Evolutionary conservation across 139 green algal genomes (phyloP), one percentile per base, ranked within the genome.

Genomic region (Tetradesmus lagerheimii): DNA sequence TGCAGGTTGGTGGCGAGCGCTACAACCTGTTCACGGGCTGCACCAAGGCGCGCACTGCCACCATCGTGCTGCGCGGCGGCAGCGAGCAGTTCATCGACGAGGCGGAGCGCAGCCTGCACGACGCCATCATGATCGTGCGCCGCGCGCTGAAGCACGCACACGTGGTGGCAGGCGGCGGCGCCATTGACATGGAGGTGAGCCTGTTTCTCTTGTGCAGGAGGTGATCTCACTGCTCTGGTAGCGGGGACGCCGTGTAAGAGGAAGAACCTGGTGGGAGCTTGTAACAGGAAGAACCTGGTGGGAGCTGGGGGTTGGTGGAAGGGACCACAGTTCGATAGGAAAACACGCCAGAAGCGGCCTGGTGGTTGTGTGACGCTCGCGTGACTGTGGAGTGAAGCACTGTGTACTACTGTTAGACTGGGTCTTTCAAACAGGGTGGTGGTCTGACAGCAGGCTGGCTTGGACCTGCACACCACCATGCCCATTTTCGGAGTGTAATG

Each of bases 21-120:
- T 99, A 97, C 95, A 99, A 99, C 93, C 89, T 99, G 47, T 99
- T 99, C 93, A 99, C 91, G n/a, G 98, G 96, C 31, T 99, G 97
- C 93, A 95, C 96, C 34, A 57, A 94, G 43, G 96, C 97, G 0
- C 95, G 96, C 83, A 99, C 98, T 31, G 95, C 96, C 82, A 99
- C 98, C 35, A 96, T 99, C 31, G 98, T 99, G 90, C 94, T 99
- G 91, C 93, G 98, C 47, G 98, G 98, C 47, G 98, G 98, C 87
- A 96, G 92, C 27, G 98, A 99, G 91, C 96, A 99, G 92, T 99
- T 99, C 94, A 99, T 99, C 89, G 97, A 98, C 66, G 98, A 99
- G 94, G 98, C 98, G 0, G 97, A 99, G 87, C 95, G 98, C 81
- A 98, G 95, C 20, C 93, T 99, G 83, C 98, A 99, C 88, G 98